phyloP scores from a whole-genome alignment of 352 stramenopile genomes.

The Thraustochytrium striatum region DNA sequence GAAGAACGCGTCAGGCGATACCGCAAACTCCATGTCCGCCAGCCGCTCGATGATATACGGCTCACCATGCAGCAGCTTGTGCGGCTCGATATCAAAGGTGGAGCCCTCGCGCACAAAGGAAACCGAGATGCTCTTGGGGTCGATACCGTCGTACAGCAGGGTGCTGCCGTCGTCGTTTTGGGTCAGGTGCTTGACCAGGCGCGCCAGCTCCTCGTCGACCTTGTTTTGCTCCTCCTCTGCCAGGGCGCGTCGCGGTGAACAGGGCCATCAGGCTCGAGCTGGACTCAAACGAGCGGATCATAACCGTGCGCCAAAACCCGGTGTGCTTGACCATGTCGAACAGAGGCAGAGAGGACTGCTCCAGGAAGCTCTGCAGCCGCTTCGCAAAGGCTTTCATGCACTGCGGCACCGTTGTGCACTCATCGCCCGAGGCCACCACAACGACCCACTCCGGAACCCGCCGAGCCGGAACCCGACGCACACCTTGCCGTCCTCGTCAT shows the following conservation, averaged over 20 bases:
- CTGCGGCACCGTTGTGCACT: background rate
- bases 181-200: background rate
- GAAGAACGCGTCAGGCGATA: conserved; percentile 88
- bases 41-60: conserved; percentile 73
- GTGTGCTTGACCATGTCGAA: conserved; percentile 8
- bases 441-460: conserved; percentile 64
- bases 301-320: conserved; percentile 26
- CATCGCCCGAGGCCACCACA: background rate
- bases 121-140: conserved; percentile 11
- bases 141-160: background rate
- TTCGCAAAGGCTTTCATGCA: background rate
- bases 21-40: conserved; percentile 75
- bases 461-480: conserved; percentile 78
- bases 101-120: background rate
- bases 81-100: background rate
- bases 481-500: conserved; percentile 65
- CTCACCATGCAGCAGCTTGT: conserved; percentile 1
- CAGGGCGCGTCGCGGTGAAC: background rate
- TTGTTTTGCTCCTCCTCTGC: background rate
- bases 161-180: too few relatives aligned
- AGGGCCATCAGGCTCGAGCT: background rate
- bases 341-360: background rate
- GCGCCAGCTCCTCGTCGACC: conserved; percentile 1
- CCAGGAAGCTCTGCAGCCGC: background rate
- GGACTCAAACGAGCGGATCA: conserved; percentile 23